These are phyloP conservation scores for Nemania sp. DNA, from an alignment of 2,329 filamentous ascomycete genomes.

Conservation along the genomic window DNA sequence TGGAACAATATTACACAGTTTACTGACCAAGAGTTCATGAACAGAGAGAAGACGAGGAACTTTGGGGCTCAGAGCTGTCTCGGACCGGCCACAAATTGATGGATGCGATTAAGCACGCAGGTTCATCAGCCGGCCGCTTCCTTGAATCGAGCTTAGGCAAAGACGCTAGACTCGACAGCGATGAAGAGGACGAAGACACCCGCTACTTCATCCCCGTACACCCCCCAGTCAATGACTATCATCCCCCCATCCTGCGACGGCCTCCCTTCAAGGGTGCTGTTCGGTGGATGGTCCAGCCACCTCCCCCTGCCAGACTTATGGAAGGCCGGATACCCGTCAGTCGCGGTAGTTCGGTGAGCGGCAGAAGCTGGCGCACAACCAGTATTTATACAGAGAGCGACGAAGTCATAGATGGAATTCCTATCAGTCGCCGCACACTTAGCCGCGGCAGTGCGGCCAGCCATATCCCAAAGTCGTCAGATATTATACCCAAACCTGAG, in stretches of 20 bases:
- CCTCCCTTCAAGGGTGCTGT: conserved; percentile 72
- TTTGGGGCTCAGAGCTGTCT: conserved; percentile 71
- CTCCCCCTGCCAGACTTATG: conserved; percentile 89
- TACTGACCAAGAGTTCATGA: background rate
- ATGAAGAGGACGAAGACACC: conserved; percentile 54
- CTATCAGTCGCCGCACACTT: conserved; percentile 34
- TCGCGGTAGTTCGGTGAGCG: conserved; percentile 60
- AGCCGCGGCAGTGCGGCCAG: conserved; percentile 41
- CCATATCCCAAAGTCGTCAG: too few relatives aligned
- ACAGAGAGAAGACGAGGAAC: conserved; percentile 83
- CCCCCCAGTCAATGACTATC: conserved; percentile 82
- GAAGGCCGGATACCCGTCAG: conserved; percentile 76
- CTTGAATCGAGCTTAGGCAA: conserved; percentile 56
- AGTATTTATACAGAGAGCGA: conserved; percentile 46
- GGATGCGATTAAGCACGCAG: conserved; percentile 62
- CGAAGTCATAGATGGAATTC: background rate
- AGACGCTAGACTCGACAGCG: conserved; percentile 56
- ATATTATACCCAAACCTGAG: too few relatives aligned
- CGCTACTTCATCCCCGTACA: conserved; percentile 65
- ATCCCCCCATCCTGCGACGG: conserved; percentile 81
- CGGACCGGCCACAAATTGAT: conserved; percentile 59
- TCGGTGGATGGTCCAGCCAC: conserved; percentile 90
- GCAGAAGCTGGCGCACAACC: conserved; percentile 52
- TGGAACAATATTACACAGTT: too few relatives aligned
- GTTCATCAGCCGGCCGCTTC: conserved; percentile 57